Conservation (phyloP, 768 basidiomycete species). For the Lyophyllum shimeji region DNA sequence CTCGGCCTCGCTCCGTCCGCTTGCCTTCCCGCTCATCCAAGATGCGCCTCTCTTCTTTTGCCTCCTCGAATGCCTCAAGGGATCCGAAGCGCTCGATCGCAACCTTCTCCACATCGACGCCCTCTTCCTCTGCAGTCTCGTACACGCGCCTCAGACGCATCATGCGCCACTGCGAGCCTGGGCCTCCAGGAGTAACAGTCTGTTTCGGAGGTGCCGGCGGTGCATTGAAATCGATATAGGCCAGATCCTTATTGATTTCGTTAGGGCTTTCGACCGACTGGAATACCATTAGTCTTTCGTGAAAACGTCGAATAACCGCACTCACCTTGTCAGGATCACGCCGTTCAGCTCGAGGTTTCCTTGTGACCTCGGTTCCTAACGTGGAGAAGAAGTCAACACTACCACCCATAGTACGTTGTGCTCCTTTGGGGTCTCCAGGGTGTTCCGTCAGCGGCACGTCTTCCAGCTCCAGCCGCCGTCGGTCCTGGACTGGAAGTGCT, state of each 20-base stretch:
- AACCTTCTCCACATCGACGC: slow-evolving; percentile 67
- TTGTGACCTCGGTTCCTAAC: slow-evolving; percentile 75
- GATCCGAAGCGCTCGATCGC: slow-evolving; percentile 88
- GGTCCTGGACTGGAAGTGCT: slow-evolving; percentile 22
- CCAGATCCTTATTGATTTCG: slow-evolving; percentile 63
- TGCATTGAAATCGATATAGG: slow-evolving; percentile 41
- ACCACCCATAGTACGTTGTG: slow-evolving; percentile 48
- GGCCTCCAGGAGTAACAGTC: slow-evolving; percentile 78
- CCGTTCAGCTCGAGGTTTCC: slow-evolving; percentile 55
- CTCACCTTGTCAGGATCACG: slow-evolving; percentile 74
- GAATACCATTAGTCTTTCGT: slow-evolving; percentile 13
- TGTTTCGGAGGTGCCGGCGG: slow-evolving; percentile 42
- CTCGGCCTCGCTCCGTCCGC: slow-evolving; percentile 37
- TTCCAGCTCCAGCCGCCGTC: slow-evolving; percentile 22
- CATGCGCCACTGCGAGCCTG: slow-evolving; percentile 97
- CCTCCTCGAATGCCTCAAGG: slow-evolving; percentile 84
- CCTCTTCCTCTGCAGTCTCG: slow-evolving; percentile 88
- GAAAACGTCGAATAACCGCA: neutral
- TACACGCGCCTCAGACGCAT: slow-evolving; percentile 90
- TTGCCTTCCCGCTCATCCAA: slow-evolving; percentile 79
- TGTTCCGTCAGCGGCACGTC: slow-evolving; percentile 64
- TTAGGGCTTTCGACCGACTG: slow-evolving; percentile 61
- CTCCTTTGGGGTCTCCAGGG: slow-evolving; percentile 53
- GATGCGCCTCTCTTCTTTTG: slow-evolving; percentile 79
- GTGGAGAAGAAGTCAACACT: slow-evolving; percentile 88